Evolutionary conservation across 208 protist species (phyloP).

Genomic region (Crithidia thermophila): DNA sequence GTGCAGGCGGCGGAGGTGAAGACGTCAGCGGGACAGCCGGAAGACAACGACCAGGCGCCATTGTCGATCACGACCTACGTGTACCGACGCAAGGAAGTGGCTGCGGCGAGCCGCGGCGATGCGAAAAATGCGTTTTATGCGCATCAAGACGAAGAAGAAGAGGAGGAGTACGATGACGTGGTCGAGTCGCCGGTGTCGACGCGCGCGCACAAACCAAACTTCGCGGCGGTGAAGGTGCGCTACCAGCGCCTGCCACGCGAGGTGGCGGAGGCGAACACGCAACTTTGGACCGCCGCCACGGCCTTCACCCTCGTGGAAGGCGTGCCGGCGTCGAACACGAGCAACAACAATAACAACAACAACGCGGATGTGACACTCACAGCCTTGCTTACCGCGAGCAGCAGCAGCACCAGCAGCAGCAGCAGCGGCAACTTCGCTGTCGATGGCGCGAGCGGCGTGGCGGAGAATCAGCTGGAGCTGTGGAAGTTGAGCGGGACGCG

Average conservation of each 20-base stretch:
- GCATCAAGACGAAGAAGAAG: too few species aligned
- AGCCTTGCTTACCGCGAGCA: constrained; percentile 32
- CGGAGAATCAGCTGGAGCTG: constrained; percentile 33
- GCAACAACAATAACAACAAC: neutral
- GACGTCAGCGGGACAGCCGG: neutral
- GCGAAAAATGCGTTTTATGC: too few species aligned
- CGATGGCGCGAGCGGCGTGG: too few species aligned
- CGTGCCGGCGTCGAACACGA: too few species aligned
- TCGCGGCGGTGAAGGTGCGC: constrained; percentile 12
- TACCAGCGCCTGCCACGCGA: constrained; percentile 55
- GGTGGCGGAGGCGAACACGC: constrained; percentile 31
- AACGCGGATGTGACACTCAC: neutral
- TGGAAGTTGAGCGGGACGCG: constrained; percentile 43
- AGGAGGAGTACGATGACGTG: neutral
- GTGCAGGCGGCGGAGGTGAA: constrained; percentile 36
- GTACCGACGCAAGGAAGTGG: constrained; percentile 39
- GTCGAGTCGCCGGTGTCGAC: neutral
- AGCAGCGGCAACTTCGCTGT: too few species aligned
- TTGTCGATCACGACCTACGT: constrained; percentile 32
- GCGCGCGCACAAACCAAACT: neutral
- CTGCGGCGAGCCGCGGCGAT: neutral
- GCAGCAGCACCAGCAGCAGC: constrained; percentile 5
- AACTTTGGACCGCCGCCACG: constrained; percentile 36
- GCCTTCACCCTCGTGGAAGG: constrained; percentile 27
- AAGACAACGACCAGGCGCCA: neutral